Conservation (phyloP, 2,329 filamentous ascomycete species). For the Lasiodiplodia theobromae region DNA sequence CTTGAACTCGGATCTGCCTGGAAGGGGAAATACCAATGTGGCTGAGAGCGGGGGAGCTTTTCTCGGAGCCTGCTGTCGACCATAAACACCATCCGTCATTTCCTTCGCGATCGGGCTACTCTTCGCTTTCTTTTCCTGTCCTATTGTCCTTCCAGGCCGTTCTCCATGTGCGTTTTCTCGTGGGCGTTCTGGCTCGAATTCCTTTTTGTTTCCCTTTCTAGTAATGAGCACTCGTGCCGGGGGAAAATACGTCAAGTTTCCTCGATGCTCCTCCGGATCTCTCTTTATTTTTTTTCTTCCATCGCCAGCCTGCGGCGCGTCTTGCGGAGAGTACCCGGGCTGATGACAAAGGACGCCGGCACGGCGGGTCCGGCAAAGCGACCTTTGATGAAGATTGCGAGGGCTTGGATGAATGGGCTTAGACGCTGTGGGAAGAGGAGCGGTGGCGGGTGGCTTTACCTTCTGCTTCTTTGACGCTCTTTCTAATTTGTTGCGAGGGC, state of each 20-base stretch:
- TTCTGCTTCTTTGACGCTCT: conserved; percentile 25
- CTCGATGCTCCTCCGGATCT: not conserved
- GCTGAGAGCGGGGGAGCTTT: conserved; percentile 7
- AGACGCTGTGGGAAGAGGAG: not conserved
- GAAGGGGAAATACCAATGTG: conserved; percentile 5
- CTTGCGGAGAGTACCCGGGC: not conserved
- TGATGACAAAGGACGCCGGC: conserved; percentile 19
- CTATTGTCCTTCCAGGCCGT: conserved; percentile 5
- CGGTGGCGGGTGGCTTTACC: conserved; percentile 1
- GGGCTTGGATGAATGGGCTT: conserved; percentile 10
- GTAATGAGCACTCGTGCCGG: conserved; percentile 24
- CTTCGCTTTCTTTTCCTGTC: conserved; percentile 15
- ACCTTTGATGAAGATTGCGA: conserved; percentile 3
- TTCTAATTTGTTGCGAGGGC: not conserved
- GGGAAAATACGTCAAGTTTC: conserved; percentile 13
- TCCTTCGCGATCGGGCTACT: conserved; percentile 13
- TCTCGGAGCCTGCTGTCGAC: conserved; percentile 4
- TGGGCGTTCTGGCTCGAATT: conserved; percentile 18
- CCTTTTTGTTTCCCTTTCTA: conserved; percentile 13
- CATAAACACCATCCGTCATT: conserved; percentile 15
- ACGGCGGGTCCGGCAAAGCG: conserved; percentile 28
- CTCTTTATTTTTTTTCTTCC: not conserved
- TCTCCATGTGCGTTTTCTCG: conserved; percentile 15
- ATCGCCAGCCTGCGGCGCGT: not conserved
- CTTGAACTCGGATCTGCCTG: conserved; percentile 23